A percentile compares a stretch with the other conserved stretches of the same genome.
phyloP scores from a whole-genome alignment of 1,139 yeast genomes.

The Hyphopichia khmerensis region DNA sequence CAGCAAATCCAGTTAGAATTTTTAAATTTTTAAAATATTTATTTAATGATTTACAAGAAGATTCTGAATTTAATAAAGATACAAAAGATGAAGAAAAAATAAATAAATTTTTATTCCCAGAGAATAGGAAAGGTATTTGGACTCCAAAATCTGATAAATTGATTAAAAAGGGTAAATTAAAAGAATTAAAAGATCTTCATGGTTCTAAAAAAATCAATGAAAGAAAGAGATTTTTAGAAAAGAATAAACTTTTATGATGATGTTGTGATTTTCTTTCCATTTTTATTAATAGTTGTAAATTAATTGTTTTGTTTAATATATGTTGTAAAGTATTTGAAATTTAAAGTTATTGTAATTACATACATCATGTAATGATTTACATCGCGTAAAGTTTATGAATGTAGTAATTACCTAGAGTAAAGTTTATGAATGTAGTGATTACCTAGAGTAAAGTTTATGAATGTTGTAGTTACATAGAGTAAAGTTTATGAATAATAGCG shows the following conservation, averaged over 20 bases:
- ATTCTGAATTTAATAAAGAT: not conserved
- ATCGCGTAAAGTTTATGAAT: no score
- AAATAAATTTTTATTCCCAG: constrained; percentile 10
- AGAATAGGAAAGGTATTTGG: constrained; percentile 28
- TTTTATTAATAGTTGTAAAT: not conserved
- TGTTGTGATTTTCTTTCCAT: not conserved
- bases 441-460: no score
- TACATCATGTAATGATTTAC: no score
- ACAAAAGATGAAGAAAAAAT: constrained; percentile 7
- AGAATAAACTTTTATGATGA: constrained; percentile 1
- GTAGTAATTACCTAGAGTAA: no score
- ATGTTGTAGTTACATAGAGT: no score
- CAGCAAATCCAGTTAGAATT: constrained; percentile 15
- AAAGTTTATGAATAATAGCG: no score
- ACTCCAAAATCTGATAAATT: constrained; percentile 20
- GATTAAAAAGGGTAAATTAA: constrained; percentile 13
- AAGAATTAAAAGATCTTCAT: constrained; percentile 20
- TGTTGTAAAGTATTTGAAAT: not conserved
- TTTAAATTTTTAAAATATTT: constrained; percentile 6
- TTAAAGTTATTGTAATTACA: not conserved
- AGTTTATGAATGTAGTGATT: no score
- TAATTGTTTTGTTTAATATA: not conserved
- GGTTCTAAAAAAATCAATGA: constrained; percentile 15
- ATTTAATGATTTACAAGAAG: constrained; percentile 3
- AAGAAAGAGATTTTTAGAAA: constrained; percentile 23